phyloP scores from a whole-genome alignment of 2,329 filamentous ascomycete genomes.

The Trichophaea hybrida region DNA sequence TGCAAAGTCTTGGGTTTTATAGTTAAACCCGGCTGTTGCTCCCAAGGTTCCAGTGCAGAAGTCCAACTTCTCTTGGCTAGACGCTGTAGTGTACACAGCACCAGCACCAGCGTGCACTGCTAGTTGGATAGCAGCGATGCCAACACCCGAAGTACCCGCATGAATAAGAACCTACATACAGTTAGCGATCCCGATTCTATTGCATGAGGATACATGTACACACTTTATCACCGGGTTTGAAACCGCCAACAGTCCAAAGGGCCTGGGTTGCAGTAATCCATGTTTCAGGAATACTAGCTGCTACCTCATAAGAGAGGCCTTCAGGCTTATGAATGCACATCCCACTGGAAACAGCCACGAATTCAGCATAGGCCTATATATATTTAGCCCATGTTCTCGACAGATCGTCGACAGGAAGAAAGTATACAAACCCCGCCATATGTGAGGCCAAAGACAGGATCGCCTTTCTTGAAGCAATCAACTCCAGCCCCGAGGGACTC shows the following conservation, averaged over 20 bases:
- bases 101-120: constrained; percentile 51
- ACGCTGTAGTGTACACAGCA: constrained; percentile 66
- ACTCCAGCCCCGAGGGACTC: constrained; percentile 41
- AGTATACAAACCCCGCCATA: constrained; percentile 48
- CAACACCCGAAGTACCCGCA: constrained; percentile 78
- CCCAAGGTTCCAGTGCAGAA: constrained; percentile 65
- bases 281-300: constrained; percentile 69
- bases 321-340: constrained; percentile 74
- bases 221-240: constrained; percentile 53
- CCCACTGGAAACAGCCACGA: constrained; percentile 57
- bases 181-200: background rate
- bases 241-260: constrained; percentile 65
- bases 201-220: background rate
- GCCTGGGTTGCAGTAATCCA: constrained; percentile 79
- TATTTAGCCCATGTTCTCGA: background rate
- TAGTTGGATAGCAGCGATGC: constrained; percentile 78
- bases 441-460: constrained; percentile 76
- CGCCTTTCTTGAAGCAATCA: constrained; percentile 49
- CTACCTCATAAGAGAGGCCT: constrained; percentile 56
- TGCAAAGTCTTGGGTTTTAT: constrained; percentile 63
- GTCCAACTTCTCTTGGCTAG: constrained; percentile 62
- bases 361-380: constrained; percentile 65
- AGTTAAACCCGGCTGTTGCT: constrained; percentile 69
- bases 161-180: constrained; percentile 52
- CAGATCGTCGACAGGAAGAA: background rate